Evolutionary conservation across 2,329 filamentous ascomycete species (phyloP), one percentile per base, ranked within the genome.

Genomic region (Botryotinia narcissicola): DNA sequence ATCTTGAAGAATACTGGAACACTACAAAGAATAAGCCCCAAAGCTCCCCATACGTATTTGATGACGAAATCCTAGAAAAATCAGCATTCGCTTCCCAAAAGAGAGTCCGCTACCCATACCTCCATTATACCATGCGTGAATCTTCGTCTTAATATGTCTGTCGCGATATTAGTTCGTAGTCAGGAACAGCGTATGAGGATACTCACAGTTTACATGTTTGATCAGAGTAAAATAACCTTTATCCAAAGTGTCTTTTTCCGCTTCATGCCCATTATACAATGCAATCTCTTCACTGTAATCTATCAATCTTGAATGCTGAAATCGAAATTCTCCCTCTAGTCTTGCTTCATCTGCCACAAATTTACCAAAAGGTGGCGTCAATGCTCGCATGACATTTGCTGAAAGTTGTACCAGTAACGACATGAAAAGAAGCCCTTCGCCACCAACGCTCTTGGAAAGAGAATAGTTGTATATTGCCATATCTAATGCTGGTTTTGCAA

Each of bases 51-150:
- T 83, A 98, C 96, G 82, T 99, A 99, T 83, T 99, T 99, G 83
- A 99, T 97, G 73, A 98, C 94, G 83, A 98, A 99, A 82, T 99
- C 96, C 82, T 80, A 42, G 2, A 12, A 32, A 9, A 48, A 7
- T 76, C 46, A 74, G 71, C 7, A 46, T n/a, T 9, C 4, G 29
- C 29, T 42, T 32, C 18, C 14, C 9, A 9, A 20, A 29, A 35
- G 16, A 70, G 16, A 67, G 29, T 51, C 18, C 25, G 3, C 25
- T 25, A 22, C 57, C 44, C 72, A 75, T 59, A 79, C 78, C 74
- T 99, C 96, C 95, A 98, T 98, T 80, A 99, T 92, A n/a, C 95
- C 95, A 82, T 99, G 95, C 82, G 98, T 98, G 82, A 99, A 93
- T 67, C 96, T 90, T 75, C 93, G 88, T 57, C 95, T 89, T 75